Evolutionary conservation across 345 rosid genomes (phyloP).

Genomic region (Noccaea bulbosa): DNA sequence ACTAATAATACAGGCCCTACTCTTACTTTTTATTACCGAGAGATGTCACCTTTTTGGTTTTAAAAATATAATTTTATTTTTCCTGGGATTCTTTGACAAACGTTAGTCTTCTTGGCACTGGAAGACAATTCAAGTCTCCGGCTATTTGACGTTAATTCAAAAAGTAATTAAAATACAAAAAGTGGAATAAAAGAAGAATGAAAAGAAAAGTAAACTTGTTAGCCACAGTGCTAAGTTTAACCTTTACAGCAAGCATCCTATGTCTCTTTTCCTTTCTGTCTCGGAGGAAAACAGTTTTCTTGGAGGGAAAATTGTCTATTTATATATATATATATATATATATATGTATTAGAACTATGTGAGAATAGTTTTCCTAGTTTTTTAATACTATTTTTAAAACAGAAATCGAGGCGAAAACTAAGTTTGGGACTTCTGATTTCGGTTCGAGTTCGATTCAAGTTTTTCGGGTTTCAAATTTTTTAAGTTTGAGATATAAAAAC

Average conservation of each 20-base stretch:
- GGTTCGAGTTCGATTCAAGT: no score
- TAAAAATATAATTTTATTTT: not conserved
- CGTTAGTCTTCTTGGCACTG: conserved; percentile 38
- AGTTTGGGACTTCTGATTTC: no score
- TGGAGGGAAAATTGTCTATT: conserved; percentile 28
- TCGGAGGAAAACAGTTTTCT: conserved; percentile 42
- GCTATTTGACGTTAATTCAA: conserved; percentile 24
- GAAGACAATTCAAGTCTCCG: conserved; percentile 38
- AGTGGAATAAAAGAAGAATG: conserved; percentile 41
- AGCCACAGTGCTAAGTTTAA: conserved; percentile 46
- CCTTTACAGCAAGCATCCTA: conserved; percentile 66
- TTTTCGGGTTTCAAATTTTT: no score
- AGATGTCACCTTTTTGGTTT: conserved; percentile 11
- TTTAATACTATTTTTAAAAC: not conserved
- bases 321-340: no score
- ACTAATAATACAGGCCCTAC: not conserved
- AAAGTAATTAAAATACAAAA: conserved; percentile 45
- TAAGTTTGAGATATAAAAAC: no score
- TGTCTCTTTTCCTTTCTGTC: conserved; percentile 61
- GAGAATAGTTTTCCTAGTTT: not conserved
- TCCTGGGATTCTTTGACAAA: conserved; percentile 46
- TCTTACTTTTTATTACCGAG: not conserved
- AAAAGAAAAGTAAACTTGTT: conserved; percentile 32
- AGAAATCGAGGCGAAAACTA: not conserved
- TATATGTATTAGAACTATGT: no score